phyloP scores from a whole-genome alignment of 108 stramenopile species.

The Seminavis robusta region DNA sequence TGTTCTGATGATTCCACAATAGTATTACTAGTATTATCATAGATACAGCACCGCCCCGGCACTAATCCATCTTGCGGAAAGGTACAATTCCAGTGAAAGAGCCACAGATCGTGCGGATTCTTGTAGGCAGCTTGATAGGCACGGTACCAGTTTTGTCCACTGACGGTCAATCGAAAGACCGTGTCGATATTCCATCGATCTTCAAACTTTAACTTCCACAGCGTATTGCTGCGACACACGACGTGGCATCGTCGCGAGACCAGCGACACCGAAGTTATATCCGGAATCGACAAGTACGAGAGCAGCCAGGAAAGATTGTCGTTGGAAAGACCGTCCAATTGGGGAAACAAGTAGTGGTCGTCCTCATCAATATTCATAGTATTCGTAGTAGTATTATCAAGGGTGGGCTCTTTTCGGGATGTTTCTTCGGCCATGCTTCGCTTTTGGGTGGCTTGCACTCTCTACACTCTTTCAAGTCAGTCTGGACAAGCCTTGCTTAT shows the following conservation, averaged over 20 bases:
- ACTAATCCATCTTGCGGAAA: constrained; percentile 47
- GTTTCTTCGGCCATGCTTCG: too few relatives aligned
- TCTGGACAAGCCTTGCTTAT: too few relatives aligned
- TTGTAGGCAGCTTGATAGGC: constrained; percentile 47
- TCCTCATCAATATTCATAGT: too few relatives aligned
- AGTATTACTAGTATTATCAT: not conserved
- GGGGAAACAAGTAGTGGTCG: too few relatives aligned
- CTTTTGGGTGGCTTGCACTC: too few relatives aligned
- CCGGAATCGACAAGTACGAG: not conserved
- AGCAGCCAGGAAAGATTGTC: not conserved
- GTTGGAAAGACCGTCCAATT: not conserved
- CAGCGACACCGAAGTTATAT: constrained; percentile 1
- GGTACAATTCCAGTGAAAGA: constrained; percentile 68
- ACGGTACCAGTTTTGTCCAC: constrained; percentile 49
- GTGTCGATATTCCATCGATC: constrained; percentile 40
- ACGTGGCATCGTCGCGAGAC: constrained; percentile 14
- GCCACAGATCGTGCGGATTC: constrained; percentile 67
- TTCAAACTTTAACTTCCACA: constrained; percentile 50
- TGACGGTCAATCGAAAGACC: not conserved
- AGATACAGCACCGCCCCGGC: constrained; percentile 42
- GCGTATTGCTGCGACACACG: constrained; percentile 10
- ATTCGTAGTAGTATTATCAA: too few relatives aligned
- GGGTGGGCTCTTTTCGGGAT: too few relatives aligned
- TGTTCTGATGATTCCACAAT: not conserved
- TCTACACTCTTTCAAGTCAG: too few relatives aligned